phyloP scores from a whole-genome alignment of 1,284 basidiomycete species.

The Volvariella volvacea region DNA sequence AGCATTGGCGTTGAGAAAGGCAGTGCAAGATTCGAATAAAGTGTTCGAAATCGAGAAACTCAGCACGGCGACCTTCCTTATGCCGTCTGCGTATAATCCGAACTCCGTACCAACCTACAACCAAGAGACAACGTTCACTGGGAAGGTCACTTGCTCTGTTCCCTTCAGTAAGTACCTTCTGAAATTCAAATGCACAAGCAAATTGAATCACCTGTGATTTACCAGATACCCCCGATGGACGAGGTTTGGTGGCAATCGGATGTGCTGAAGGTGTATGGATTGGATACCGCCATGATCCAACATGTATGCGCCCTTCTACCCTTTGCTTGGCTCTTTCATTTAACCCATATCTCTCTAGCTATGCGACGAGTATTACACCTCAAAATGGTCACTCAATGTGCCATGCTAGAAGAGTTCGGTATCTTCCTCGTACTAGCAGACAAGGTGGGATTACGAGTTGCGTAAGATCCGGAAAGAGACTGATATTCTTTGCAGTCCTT shows the following conservation, averaged over 20 bases:
- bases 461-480: neutral
- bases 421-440: slow-evolving; percentile 94
- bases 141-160: slow-evolving; percentile 89
- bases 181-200: no score
- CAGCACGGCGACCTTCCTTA: slow-evolving; percentile 79
- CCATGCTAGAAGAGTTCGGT: slow-evolving; percentile 91
- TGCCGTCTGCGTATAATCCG: slow-evolving; percentile 51
- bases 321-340: neutral
- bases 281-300: slow-evolving; percentile 83
- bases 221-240: slow-evolving; percentile 75
- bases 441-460: slow-evolving; percentile 45
- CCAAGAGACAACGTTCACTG: slow-evolving; percentile 71
- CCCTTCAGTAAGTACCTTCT: slow-evolving; percentile 72
- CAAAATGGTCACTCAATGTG: slow-evolving; percentile 88
- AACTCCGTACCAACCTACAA: slow-evolving; percentile 52
- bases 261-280: slow-evolving; percentile 98
- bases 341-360: no score
- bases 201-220: no score
- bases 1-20: slow-evolving; percentile 77
- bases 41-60: slow-evolving; percentile 87
- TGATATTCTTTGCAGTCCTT: slow-evolving; percentile 38
- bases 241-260: slow-evolving; percentile 85
- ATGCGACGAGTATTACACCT: slow-evolving; percentile 92
- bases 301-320: slow-evolving; percentile 62
- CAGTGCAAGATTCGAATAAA: slow-evolving; percentile 88